Percentiles rank a stretch among this genome's conserved stretches.
phyloP scores from a whole-genome alignment of 1,284 basidiomycete species.

The Athelia sp. region DNA sequence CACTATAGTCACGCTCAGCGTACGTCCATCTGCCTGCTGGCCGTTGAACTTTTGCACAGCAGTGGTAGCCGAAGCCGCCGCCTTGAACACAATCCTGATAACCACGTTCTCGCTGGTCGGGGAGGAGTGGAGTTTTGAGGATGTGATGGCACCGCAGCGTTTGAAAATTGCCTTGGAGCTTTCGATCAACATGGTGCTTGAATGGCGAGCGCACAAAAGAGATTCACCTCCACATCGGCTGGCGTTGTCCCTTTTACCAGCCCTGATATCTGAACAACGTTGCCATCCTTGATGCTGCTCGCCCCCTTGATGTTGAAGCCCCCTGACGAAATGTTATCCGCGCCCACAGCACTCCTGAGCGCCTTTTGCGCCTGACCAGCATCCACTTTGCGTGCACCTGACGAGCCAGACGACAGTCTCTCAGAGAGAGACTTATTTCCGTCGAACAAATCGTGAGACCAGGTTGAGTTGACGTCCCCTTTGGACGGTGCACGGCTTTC shows the following conservation, averaged over 20 bases:
- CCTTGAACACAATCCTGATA: conserved; percentile 74
- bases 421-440: conserved; percentile 49
- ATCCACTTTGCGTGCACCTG: conserved; percentile 37
- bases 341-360: conserved; percentile 42
- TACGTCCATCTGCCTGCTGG: conserved; percentile 78
- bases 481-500: conserved; percentile 45
- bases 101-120: conserved; percentile 41
- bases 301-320: conserved; percentile 72
- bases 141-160: conserved; percentile 65
- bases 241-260: conserved; percentile 75
- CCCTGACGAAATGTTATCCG: conserved; percentile 25
- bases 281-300: conserved; percentile 40
- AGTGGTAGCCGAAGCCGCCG: conserved; percentile 53
- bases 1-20: conserved; percentile 60
- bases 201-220: not conserved
- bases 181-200: conserved; percentile 13
- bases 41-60: conserved; percentile 76
- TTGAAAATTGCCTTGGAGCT: conserved; percentile 67
- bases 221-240: conserved; percentile 67
- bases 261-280: conserved; percentile 74
- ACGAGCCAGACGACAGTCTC: conserved; percentile 38
- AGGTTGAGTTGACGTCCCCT: conserved; percentile 59
- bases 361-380: conserved; percentile 47
- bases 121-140: conserved; percentile 40
- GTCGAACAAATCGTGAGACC: conserved; percentile 67